phyloP scores from a whole-genome alignment of 2,329 filamentous ascomycete genomes.

The Coniella lustricola region DNA sequence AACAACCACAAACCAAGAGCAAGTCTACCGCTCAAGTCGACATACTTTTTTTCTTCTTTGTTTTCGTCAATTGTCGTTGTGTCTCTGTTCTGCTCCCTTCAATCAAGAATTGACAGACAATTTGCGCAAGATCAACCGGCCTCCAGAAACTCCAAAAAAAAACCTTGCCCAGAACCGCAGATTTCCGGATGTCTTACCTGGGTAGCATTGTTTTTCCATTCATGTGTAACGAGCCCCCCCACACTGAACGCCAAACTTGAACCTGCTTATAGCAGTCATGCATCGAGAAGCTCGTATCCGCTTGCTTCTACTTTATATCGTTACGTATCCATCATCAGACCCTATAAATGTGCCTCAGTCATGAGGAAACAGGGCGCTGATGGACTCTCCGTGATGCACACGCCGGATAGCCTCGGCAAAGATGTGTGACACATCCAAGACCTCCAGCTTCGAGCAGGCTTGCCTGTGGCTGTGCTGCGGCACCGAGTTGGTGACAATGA shows the following conservation, averaged over 20 bases:
- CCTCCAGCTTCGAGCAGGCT: slow-evolving; percentile 80
- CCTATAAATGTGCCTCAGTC: slow-evolving; percentile 40
- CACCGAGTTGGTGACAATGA: slow-evolving; percentile 92
- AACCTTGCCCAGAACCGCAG: neutral
- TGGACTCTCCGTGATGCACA: slow-evolving; percentile 95
- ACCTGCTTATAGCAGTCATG: slow-evolving; percentile 5
- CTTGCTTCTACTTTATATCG: neutral
- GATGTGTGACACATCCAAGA: slow-evolving; percentile 82
- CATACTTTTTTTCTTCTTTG: no score
- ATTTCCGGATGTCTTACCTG: slow-evolving; percentile 9
- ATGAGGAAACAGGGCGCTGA: slow-evolving; percentile 89
- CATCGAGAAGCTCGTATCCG: neutral
- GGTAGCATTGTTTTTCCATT: slow-evolving; percentile 2
- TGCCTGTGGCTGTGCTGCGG: slow-evolving; percentile 76
- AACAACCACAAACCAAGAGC: no score
- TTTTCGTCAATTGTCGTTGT: no score
- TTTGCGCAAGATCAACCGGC: slow-evolving; percentile 10
- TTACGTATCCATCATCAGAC: neutral
- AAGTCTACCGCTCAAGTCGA: no score
- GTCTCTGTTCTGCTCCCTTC: neutral
- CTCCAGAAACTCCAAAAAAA: slow-evolving; percentile 2
- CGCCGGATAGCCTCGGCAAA: slow-evolving; percentile 94
- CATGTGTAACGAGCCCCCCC: neutral
- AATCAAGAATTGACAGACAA: neutral
- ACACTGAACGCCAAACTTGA: slow-evolving; percentile 11